A percentile compares a stretch with the other conserved stretches of the same genome.
phyloP scores from a whole-genome alignment of 73 alveolate genomes.

The Paramecium octaurelia region DNA sequence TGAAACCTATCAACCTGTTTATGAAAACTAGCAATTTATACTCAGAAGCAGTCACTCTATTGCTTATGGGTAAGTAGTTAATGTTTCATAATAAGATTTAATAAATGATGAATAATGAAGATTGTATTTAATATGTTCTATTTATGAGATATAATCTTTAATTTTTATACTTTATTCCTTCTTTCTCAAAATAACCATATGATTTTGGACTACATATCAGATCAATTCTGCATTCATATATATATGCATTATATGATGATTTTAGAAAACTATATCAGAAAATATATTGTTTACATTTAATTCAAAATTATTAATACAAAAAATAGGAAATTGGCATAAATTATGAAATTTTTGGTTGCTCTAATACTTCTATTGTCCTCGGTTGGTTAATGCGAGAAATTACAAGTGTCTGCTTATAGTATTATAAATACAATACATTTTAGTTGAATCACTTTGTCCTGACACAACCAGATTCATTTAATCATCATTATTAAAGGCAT shows the following conservation, averaged over 20 bases:
- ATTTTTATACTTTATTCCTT: neutral
- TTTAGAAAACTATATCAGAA: neutral
- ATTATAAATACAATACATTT: neutral
- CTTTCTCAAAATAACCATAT: no score
- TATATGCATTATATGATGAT: no score
- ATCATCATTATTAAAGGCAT: neutral
- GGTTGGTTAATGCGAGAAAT: neutral
- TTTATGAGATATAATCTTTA: neutral
- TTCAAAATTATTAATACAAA: neutral
- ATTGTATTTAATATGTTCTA: neutral
- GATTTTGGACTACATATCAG: no score
- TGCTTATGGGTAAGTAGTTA: neutral
- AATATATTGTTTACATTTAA: no score
- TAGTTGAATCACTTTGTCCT: constrained; percentile 39
- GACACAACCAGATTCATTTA: constrained; percentile 7
- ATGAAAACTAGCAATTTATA: neutral
- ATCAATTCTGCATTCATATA: no score
- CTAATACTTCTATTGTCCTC: neutral
- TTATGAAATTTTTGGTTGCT: neutral
- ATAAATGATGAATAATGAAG: neutral
- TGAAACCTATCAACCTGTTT: neutral
- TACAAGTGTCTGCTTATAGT: neutral
- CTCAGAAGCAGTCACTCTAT: neutral
- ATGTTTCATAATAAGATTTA: neutral
- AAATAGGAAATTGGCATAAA: neutral